phyloP scores from a whole-genome alignment of 306 rosid genomes.

The Quercus mongolica region DNA sequence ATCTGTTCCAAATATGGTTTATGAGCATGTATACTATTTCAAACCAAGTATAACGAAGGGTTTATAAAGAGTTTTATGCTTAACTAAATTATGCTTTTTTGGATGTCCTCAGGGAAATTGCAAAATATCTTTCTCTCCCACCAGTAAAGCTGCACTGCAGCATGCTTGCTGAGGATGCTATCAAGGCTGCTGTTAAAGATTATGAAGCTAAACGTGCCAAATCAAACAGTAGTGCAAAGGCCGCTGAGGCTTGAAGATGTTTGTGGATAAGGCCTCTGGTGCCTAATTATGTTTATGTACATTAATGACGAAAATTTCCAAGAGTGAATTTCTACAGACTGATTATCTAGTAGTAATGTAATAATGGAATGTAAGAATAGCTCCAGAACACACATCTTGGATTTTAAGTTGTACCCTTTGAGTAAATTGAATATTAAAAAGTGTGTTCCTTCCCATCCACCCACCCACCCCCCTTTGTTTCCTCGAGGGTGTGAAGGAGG shows the following conservation, averaged over 20 bases:
- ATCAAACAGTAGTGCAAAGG: slow-evolving; percentile 20
- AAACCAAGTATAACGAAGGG: not conserved
- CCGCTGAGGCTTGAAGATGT: slow-evolving; percentile 34
- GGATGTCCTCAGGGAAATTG: slow-evolving; percentile 69
- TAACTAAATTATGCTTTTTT: not conserved
- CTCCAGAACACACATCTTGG: not conserved
- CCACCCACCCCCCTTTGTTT: not conserved
- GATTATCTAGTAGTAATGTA: not conserved
- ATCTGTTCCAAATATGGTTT: not conserved
- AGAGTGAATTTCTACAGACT: not conserved
- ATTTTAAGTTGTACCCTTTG: not conserved
- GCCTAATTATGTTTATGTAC: not conserved
- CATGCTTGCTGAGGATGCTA: slow-evolving; percentile 99
- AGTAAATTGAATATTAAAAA: not conserved
- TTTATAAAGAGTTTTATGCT: not conserved
- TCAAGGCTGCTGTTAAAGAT: slow-evolving; percentile 96
- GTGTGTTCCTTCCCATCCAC: too few relatives aligned
- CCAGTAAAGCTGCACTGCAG: slow-evolving; percentile 99
- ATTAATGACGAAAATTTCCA: slow-evolving; percentile 17
- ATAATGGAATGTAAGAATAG: not conserved
- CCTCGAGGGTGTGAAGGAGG: not conserved
- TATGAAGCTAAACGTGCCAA: slow-evolving; percentile 61
- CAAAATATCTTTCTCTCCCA: slow-evolving; percentile 94
- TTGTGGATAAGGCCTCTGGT: not conserved
- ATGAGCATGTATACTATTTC: not conserved